These are phyloP conservation scores for Fistulinella cinereoalba DNA, from an alignment of 1,284 basidiomycete genomes.

Conservation along the genomic window DNA sequence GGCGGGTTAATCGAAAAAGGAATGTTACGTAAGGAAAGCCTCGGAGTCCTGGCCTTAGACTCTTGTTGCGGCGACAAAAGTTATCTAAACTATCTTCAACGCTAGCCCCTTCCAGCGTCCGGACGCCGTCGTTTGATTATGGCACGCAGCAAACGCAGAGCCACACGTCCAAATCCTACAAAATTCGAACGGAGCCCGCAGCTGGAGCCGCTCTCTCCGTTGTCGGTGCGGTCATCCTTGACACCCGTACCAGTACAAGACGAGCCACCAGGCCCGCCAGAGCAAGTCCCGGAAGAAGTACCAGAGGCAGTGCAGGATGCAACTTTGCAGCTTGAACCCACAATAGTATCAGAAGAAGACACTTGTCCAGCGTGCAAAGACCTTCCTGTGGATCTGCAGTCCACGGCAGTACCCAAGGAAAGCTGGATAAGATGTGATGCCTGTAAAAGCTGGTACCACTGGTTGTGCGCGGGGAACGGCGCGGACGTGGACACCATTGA, in stretches of 20 bases:
- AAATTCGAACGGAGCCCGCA: conserved; percentile 30
- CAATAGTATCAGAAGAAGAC: conserved; percentile 34
- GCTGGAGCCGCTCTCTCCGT: conserved; percentile 28
- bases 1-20: conserved; percentile 7
- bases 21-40: conserved; percentile 23
- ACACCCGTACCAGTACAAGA: conserved; percentile 31
- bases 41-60: neutral
- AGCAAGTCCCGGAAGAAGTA: conserved; percentile 22
- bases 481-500: conserved; percentile 59
- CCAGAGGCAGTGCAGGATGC: conserved; percentile 15
- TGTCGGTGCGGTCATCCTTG: conserved; percentile 32
- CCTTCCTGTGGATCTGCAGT: conserved; percentile 23
- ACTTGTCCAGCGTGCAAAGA: conserved; percentile 45
- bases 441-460: conserved; percentile 80
- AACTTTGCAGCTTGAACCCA: conserved; percentile 13
- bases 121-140: conserved; percentile 15
- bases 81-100: conserved; percentile 7
- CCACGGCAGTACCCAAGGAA: conserved; percentile 51
- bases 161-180: conserved; percentile 29
- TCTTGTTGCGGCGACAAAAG: neutral
- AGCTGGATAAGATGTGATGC: conserved; percentile 72
- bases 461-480: conserved; percentile 71
- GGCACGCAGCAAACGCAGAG: conserved; percentile 35
- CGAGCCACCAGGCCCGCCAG: conserved; percentile 18
- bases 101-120: conserved; percentile 8